Conservation (phyloP, 371 early-diverging fungal genomes). For the Vairimorpha ceranae region DNA sequence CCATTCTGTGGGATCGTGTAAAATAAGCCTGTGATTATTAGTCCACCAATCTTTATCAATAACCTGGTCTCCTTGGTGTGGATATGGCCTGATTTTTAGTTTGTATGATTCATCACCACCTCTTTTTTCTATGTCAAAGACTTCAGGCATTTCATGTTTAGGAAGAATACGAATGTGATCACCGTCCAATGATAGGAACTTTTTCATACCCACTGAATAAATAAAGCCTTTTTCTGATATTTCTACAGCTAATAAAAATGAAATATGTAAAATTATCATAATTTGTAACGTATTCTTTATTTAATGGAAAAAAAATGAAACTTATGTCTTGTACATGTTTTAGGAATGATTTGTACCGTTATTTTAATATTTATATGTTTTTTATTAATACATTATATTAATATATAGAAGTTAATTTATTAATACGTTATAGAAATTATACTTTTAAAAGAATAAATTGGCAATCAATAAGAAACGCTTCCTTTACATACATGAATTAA, state of each 20-base stretch:
- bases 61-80: neutral
- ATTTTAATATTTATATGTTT: too few relatives aligned
- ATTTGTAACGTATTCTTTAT: too few relatives aligned
- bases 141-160: neutral
- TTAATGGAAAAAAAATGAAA: too few relatives aligned
- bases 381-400: too few relatives aligned
- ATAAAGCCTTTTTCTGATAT: slow-evolving; percentile 1
- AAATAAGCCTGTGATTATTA: slow-evolving; percentile 1
- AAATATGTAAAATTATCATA: neutral
- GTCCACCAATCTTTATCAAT: slow-evolving; percentile 2
- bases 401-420: too few relatives aligned
- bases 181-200: slow-evolving; percentile 1
- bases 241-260: neutral
- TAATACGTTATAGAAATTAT: too few relatives aligned
- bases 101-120: neutral
- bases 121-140: slow-evolving; percentile 14
- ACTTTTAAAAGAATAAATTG: too few relatives aligned
- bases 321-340: too few relatives aligned
- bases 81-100: neutral
- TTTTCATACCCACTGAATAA: neutral
- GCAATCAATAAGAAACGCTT: too few relatives aligned
- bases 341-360: too few relatives aligned
- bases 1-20: neutral
- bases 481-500: too few relatives aligned
- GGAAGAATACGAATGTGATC: neutral